Evolutionary conservation across 2,329 filamentous ascomycete species (phyloP).

Genomic region (Colletotrichum scovillei): DNA sequence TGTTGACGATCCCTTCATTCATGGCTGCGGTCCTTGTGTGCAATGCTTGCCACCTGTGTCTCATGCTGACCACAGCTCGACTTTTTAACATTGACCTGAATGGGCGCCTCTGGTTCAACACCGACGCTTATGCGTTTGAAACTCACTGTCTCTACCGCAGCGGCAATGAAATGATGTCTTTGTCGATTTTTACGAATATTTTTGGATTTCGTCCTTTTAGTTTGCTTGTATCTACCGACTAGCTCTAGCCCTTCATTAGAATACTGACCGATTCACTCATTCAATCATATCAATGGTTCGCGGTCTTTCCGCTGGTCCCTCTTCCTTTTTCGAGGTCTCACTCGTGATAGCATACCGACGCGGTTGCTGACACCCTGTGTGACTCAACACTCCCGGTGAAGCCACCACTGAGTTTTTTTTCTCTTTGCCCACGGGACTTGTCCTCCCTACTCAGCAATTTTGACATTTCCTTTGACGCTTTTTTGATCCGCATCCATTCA

Average conservation of each 20-base stretch:
- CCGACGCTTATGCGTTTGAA: not conserved
- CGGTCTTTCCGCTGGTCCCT: not conserved
- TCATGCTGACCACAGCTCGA: conserved; percentile 28
- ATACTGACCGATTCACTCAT: conserved; percentile 21
- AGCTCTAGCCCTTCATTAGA: conserved; percentile 36
- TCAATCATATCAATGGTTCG: conserved; percentile 21
- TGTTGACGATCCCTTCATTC: not conserved
- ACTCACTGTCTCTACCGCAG: conserved; percentile 10
- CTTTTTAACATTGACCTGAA: conserved; percentile 13
- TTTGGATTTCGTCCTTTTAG: conserved; percentile 5
- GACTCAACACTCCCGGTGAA: not conserved
- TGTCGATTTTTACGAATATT: conserved; percentile 12
- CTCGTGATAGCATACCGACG: not conserved
- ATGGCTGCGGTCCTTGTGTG: not conserved
- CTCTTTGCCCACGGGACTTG: not conserved
- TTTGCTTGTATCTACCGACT: conserved; percentile 27
- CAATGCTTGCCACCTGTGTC: conserved; percentile 19
- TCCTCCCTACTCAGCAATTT: not conserved
- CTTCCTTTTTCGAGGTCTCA: not conserved
- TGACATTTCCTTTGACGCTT: not conserved
- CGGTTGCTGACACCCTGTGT: not conserved
- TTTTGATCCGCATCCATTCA: not conserved
- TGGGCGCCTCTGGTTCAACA: conserved; percentile 29
- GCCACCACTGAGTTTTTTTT: not conserved
- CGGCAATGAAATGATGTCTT: not conserved